Percentiles rank a stretch among this genome's conserved stretches.
Evolutionary conservation across 2,329 filamentous ascomycete genomes (phyloP).

Genomic region (Metarhizium sp.): DNA sequence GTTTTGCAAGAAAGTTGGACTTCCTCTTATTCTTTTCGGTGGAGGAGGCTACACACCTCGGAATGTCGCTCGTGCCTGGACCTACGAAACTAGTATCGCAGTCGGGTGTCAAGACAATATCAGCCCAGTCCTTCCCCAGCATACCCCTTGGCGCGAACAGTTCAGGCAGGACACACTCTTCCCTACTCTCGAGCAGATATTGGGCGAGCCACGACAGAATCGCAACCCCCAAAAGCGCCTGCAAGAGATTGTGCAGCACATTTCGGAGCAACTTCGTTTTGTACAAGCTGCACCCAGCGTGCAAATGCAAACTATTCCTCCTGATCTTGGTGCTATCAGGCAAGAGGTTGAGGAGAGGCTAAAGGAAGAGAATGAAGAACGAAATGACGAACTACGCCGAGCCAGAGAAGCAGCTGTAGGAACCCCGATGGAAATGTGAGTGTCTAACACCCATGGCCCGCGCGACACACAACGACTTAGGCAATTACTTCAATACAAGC

Average conservation of each 20-base stretch:
- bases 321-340: conserved; percentile 59
- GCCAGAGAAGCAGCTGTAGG: conserved; percentile 49
- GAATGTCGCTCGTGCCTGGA: conserved; percentile 95
- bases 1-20: conserved; percentile 70
- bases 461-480: background rate
- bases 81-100: conserved; percentile 88
- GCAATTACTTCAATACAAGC: background rate
- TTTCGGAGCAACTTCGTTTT: conserved; percentile 80
- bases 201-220: conserved; percentile 63
- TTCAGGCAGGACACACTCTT: conserved; percentile 86
- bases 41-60: conserved; percentile 94
- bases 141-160: conserved; percentile 78
- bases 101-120: conserved; percentile 66
- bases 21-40: conserved; percentile 84
- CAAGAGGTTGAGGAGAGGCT: conserved; percentile 60
- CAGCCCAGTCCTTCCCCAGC: conserved; percentile 61
- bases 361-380: conserved; percentile 54
- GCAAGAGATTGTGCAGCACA: conserved; percentile 63
- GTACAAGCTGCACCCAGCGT: conserved; percentile 79
- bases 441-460: background rate
- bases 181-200: conserved; percentile 67
- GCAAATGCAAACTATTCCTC: conserved; percentile 71
- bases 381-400: conserved; percentile 42
- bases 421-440: conserved; percentile 43
- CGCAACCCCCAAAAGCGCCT: conserved; percentile 71